phyloP scores from a whole-genome alignment of 495 filamentous ascomycete species.

The Copromyces sp. region DNA sequence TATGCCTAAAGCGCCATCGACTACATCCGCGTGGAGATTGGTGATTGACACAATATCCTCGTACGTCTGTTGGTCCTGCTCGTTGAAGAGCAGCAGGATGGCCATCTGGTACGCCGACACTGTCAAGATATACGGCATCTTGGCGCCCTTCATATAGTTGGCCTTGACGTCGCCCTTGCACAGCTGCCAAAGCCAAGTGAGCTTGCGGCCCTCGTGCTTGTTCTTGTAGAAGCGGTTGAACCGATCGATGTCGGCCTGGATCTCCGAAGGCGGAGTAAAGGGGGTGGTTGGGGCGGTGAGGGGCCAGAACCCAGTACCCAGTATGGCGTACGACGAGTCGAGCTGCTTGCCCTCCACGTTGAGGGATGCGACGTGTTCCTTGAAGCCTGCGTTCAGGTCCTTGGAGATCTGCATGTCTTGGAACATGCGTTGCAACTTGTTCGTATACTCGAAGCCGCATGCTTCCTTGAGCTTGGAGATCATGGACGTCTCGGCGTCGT shows the following conservation, averaged over 20 bases:
- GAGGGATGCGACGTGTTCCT: slow-evolving; percentile 45
- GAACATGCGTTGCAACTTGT: slow-evolving; percentile 99
- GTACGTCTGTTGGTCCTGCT: slow-evolving; percentile 73
- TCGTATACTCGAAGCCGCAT: slow-evolving; percentile 97
- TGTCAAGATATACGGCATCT: slow-evolving; percentile 92
- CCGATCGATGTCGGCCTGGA: slow-evolving; percentile 75
- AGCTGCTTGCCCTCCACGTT: slow-evolving; percentile 26
- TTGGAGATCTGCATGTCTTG: slow-evolving; percentile 98
- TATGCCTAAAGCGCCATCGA: slow-evolving; percentile 76
- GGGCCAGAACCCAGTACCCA: slow-evolving; percentile 98
- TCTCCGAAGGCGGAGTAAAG: slow-evolving; percentile 76
- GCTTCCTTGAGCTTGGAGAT: slow-evolving; percentile 98
- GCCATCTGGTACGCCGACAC: slow-evolving; percentile 98
- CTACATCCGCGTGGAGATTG: slow-evolving; percentile 61
- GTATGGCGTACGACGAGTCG: slow-evolving; percentile 74
- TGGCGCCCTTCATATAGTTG: slow-evolving; percentile 79
- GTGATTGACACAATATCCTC: slow-evolving; percentile 78
- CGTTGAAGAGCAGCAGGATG: slow-evolving; percentile 92
- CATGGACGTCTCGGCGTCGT: slow-evolving; percentile 98
- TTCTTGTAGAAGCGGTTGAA: slow-evolving; percentile 88
- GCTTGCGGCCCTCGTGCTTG: slow-evolving; percentile 92
- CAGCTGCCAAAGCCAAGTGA: slow-evolving; percentile 96
- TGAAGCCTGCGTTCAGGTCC: slow-evolving; percentile 83
- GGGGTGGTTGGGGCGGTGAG: slow-evolving; percentile 72
- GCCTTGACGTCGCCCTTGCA: slow-evolving; percentile 96